Evolutionary conservation across 257 asterid genomes (phyloP), one percentile per base, ranked within the genome.

Genomic region (Solanum piurae): DNA sequence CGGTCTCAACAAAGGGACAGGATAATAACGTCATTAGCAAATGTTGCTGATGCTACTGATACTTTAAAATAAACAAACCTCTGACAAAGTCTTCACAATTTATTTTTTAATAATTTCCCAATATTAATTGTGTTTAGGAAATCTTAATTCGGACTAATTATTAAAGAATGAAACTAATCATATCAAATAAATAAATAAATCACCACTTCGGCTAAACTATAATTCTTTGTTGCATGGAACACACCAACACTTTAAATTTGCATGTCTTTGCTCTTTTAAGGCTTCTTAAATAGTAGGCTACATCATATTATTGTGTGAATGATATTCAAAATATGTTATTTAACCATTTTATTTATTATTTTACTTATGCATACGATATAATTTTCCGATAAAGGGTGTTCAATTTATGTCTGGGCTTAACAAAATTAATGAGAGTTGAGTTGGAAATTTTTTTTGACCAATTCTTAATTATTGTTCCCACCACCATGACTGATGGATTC

Each of bases 11-110:
- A 69, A 29, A 71, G 83, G 38, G 37, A 11, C 79, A 58, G 90
- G 89, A 52, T 27, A 87, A 13, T 89, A 89, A 79, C 64, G 92
- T 89, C 91, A 88, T 85, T 92, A 83, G 21, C 3, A 52, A 40
- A 10, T 36, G 23, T 77, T 25, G 44, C 27, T 77, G 72, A 68
- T 71, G 52, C 58, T 33, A 55, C 38, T 44, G 5, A 86, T 12
- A 80, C 21, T 71, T 14, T 60, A 21, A 83, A 23, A 52, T 64
- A 31, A 79, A 79, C 23, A 25, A 42, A 40, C 8, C 44, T 42
- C 21, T 36, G 23, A 77, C 49, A 46, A 21, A 66, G 13, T 40
- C 71, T 29, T 64, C 72, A 44, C 21, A 62, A 29, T 29, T 29
- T 29, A 29, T 29, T 7, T 40, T 76, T 76, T 76, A n/a, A n/a